Evolutionary conservation across 805 yeast genomes (phyloP).

Genomic region (Candida sakaeoensis): DNA sequence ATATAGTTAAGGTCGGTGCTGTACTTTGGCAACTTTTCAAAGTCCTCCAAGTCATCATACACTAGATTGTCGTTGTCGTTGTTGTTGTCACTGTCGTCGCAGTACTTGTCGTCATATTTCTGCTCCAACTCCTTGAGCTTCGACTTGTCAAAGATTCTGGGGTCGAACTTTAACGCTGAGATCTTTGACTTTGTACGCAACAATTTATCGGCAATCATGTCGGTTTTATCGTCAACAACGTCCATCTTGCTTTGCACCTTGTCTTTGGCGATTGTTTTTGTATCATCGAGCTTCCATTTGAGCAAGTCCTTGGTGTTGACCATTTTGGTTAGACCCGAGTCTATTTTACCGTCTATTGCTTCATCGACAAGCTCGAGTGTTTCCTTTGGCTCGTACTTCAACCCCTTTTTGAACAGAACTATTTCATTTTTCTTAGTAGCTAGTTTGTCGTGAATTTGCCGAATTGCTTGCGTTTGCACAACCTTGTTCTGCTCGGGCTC

Average conservation of each 20-base stretch:
- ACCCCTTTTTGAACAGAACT: slow-evolving; percentile 17
- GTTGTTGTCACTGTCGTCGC: not conserved
- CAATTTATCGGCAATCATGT: slow-evolving; percentile 8
- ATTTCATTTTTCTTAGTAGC: slow-evolving; percentile 13
- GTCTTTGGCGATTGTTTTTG: slow-evolving; percentile 9
- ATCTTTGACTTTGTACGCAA: slow-evolving; percentile 1
- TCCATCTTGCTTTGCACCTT: slow-evolving; percentile 12
- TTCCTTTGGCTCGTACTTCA: slow-evolving; percentile 19
- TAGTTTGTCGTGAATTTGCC: slow-evolving; percentile 18
- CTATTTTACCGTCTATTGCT: slow-evolving; percentile 16
- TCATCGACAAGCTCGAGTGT: slow-evolving; percentile 18
- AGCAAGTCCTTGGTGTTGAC: slow-evolving; percentile 11
- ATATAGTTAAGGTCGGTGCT: slow-evolving; percentile 3
- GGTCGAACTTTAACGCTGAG: slow-evolving; percentile 7
- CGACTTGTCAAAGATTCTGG: slow-evolving; percentile 10
- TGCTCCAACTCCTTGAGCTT: not conserved
- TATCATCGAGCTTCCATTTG: slow-evolving; percentile 13
- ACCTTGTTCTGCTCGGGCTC: not conserved
- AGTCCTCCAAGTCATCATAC: not conserved
- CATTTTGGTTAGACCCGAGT: slow-evolving; percentile 5
- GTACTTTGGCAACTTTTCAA: slow-evolving; percentile 1
- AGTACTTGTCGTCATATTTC: slow-evolving; percentile 5
- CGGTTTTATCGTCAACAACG: slow-evolving; percentile 9
- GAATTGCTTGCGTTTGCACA: slow-evolving; percentile 19
- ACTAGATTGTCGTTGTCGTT: not conserved